These are phyloP conservation scores for Hordeum vulgare DNA, from an alignment of 176 grass and related monocot species.

Conservation along the genomic window DNA sequence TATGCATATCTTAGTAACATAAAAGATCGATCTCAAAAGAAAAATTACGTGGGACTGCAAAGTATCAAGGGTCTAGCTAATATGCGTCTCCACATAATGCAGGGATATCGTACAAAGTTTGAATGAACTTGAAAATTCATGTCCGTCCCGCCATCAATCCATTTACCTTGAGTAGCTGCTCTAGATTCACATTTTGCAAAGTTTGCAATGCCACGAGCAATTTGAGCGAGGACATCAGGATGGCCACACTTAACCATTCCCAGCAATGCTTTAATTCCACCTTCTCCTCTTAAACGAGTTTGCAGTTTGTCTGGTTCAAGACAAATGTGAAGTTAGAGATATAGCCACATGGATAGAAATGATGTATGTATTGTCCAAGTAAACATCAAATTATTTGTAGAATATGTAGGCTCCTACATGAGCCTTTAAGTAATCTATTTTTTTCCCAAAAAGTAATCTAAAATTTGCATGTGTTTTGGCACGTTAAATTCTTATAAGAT, in stretches of 20 bases:
- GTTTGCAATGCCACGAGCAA: constrained; percentile 98
- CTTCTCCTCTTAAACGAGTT: constrained; percentile 80
- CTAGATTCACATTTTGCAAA: constrained; percentile 98
- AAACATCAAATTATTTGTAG: neutral
- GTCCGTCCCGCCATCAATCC: neutral
- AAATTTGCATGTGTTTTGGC: neutral
- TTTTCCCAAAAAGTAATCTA: neutral
- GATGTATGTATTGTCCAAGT: neutral
- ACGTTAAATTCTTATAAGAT: constrained; percentile 5
- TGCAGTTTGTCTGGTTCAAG: constrained; percentile 85
- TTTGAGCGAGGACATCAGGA: constrained; percentile 97
- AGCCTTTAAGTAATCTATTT: neutral
- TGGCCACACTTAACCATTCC: constrained; percentile 98
- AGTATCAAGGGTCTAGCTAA: neutral
- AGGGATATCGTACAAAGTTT: neutral
- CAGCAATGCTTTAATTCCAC: constrained; percentile 95
- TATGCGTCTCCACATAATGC: neutral
- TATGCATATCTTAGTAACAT: constrained; percentile 12
- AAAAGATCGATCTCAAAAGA: neutral
- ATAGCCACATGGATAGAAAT: neutral
- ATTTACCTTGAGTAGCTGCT: constrained; percentile 92
- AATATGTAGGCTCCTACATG: neutral
- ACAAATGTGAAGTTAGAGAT: constrained; percentile 11
- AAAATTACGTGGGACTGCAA: neutral
- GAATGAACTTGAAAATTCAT: neutral